phyloP scores from a whole-genome alignment of 1,139 yeast genomes.

The Geotrichum bryndzae region DNA sequence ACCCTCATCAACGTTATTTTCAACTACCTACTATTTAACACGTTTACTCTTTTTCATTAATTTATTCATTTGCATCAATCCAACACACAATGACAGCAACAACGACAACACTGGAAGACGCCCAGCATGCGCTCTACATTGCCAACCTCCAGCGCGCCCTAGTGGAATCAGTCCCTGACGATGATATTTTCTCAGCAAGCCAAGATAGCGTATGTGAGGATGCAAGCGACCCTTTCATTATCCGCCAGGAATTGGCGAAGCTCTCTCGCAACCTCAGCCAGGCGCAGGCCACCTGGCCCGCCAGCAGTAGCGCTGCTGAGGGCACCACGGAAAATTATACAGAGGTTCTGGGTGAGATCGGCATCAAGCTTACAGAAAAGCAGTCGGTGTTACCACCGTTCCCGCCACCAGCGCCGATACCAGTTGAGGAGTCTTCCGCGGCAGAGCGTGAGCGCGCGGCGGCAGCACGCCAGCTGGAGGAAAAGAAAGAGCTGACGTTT shows the following conservation, averaged over 20 bases:
- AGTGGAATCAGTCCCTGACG: not conserved
- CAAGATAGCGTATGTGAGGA: not conserved
- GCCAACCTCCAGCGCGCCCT: not conserved
- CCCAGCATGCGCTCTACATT: not conserved
- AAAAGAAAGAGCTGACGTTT: constrained; percentile 15
- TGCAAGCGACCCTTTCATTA: not conserved
- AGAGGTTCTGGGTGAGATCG: not conserved
- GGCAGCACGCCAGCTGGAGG: not conserved
- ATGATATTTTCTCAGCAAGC: not conserved
- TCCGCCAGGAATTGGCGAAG: not conserved
- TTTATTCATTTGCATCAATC: not conserved
- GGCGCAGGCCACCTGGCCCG: not conserved
- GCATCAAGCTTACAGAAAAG: not conserved
- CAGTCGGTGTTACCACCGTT: not conserved
- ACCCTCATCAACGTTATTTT: too few species aligned
- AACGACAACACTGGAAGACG: not conserved
- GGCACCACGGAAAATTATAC: not conserved
- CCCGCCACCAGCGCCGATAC: not conserved
- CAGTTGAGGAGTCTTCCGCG: not conserved
- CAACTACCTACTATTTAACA: too few species aligned
- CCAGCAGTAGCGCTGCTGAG: not conserved
- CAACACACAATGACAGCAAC: not conserved
- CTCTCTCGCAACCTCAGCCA: not conserved
- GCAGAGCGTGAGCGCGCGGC: not conserved
- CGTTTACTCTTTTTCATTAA: not conserved